A percentile compares a stretch with the other conserved stretches of the same genome.
Conservation (phyloP, 768 basidiomycete species). For the Thelephora aurantiotincta region DNA sequence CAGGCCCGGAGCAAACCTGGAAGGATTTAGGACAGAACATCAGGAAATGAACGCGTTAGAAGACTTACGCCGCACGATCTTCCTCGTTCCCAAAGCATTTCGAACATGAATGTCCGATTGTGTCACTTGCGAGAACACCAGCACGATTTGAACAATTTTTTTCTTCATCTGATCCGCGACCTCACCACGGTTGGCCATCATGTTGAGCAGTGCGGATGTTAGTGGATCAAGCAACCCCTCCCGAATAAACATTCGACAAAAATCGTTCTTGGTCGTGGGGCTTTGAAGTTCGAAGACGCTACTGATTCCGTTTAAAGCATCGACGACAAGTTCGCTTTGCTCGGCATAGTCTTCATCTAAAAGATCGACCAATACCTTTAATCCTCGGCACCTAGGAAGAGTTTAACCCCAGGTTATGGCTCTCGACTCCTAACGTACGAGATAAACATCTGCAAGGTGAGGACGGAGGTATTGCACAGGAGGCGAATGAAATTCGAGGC, state of each 20-base stretch:
- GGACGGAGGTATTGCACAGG: conserved; percentile 81
- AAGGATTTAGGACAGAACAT: not conserved
- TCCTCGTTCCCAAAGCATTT: conserved; percentile 82
- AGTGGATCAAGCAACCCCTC: conserved; percentile 92
- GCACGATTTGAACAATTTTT: conserved; percentile 79
- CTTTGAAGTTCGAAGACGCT: conserved; percentile 94
- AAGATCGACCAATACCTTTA: conserved; percentile 89
- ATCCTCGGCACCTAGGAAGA: conserved; percentile 67
- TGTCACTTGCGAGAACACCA: conserved; percentile 93
- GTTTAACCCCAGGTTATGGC: not conserved
- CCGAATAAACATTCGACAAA: conserved; percentile 94
- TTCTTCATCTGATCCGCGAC: conserved; percentile 62
- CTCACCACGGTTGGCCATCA: conserved; percentile 62
- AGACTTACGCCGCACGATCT: conserved; percentile 74
- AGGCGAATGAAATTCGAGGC: conserved; percentile 91
- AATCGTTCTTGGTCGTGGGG: conserved; percentile 95
- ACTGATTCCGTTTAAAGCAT: conserved; percentile 88
- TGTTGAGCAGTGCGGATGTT: conserved; percentile 77
- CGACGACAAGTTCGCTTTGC: conserved; percentile 81
- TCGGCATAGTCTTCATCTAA: conserved; percentile 93
- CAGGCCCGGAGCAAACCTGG: conserved; percentile 80
- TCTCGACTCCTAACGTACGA: conserved; percentile 43
- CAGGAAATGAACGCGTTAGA: conserved; percentile 1
- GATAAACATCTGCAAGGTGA: conserved; percentile 98
- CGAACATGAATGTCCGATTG: conserved; percentile 90